Evolutionary conservation across 768 basidiomycete genomes (phyloP), one percentile per base, ranked within the genome.

Genomic region (Tulasnella sp.): DNA sequence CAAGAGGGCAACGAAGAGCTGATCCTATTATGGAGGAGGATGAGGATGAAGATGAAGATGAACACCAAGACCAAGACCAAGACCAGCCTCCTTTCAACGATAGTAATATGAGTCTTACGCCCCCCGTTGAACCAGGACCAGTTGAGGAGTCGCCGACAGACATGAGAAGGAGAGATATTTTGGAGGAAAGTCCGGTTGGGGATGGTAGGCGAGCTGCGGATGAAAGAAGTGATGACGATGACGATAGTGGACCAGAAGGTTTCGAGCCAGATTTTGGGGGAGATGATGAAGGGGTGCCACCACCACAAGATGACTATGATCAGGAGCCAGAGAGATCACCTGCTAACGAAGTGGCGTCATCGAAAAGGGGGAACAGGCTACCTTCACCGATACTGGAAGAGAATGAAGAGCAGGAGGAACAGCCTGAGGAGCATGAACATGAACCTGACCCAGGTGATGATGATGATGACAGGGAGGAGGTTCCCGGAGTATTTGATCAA

Each of bases 221-320:
- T 4, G 12, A 7, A 15, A 24, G 27, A 12, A 24, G 41, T 31
- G 32, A 24, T 8, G 48, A 49, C 20, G 51, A 53, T 13, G 51
- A 53, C 35, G 51, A 45, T 19, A 46, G 51, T 24, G 51, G 51
- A n/a, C 27, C 27, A 16, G 51, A 53, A 46, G 42, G 24, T 10
- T 46, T 53, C 1, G 43, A 29, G 12, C 19, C 20, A 8, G 32
- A 53, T 19, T 7, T 34, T 48, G 46, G 6, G 19, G 43, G 29
- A 10, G 31, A 52, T 5, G 42, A 42, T 22, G 31, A 34, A 22
- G 37, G 31, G 41, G 12, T 19, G 34, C 34, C 34, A 35, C 34
- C 34, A 12, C 34, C n/a, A n/a, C n/a, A n/a, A n/a, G n/a, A n/a
- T n/a, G 48, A 49, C 22, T 24, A 28, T 15, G 48, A 49, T 16